Evolutionary conservation across 2,329 filamentous ascomycete species (phyloP).

Genomic region (Fusarium armeniacum): DNA sequence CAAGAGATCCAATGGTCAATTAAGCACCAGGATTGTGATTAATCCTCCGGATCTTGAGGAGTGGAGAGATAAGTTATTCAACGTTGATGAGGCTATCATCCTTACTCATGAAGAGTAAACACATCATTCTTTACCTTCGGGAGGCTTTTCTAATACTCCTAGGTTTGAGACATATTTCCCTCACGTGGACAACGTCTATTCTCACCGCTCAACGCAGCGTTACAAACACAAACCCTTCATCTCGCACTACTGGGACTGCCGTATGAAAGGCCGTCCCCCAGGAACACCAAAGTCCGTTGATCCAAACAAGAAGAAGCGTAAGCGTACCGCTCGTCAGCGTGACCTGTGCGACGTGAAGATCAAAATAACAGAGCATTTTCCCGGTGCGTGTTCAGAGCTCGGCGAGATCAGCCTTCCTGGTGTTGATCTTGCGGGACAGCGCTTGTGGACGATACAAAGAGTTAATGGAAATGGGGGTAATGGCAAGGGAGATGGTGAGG

Average conservation of each 20-base stretch:
- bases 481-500: slow-evolving; percentile 77
- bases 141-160: slow-evolving; percentile 10
- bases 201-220: slow-evolving; percentile 82
- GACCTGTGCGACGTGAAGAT: slow-evolving; percentile 91
- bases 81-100: slow-evolving; percentile 79
- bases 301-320: slow-evolving; percentile 85
- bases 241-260: slow-evolving; percentile 88
- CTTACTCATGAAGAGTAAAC: slow-evolving; percentile 79
- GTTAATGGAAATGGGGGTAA: slow-evolving; percentile 83
- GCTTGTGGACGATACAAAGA: slow-evolving; percentile 80
- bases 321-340: slow-evolving; percentile 78
- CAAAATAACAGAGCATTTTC: slow-evolving; percentile 85
- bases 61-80: slow-evolving; percentile 81
- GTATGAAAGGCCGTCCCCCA: slow-evolving; percentile 82
- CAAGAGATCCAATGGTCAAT: slow-evolving; percentile 62
- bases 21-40: slow-evolving; percentile 69
- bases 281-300: slow-evolving; percentile 85
- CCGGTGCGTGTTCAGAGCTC: slow-evolving; percentile 61
- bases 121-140: no score
- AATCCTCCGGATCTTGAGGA: slow-evolving; percentile 76
- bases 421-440: slow-evolving; percentile 60
- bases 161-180: slow-evolving; percentile 87
- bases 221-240: slow-evolving; percentile 88
- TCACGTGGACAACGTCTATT: slow-evolving; percentile 87
- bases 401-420: slow-evolving; percentile 16